Evolutionary conservation across 768 basidiomycete genomes (phyloP).

Genomic region (Leucocoprinus birnbaumii): DNA sequence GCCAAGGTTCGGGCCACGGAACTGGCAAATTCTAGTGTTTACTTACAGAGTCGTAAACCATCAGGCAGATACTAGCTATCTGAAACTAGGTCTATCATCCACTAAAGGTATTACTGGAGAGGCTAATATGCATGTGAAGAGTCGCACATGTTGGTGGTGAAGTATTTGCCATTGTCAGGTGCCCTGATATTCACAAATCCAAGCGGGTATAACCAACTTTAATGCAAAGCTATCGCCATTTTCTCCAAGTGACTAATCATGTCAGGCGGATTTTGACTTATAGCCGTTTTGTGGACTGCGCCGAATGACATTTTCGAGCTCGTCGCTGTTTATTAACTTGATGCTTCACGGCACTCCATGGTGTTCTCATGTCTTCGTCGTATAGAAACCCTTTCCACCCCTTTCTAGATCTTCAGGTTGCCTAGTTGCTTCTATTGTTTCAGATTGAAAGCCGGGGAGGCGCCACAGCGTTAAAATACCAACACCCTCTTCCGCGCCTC

Average conservation of each 20-base stretch:
- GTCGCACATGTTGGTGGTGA: too few species aligned
- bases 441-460: not conserved
- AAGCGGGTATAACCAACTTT: not conserved
- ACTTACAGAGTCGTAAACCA: too few species aligned
- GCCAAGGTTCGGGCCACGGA: too few species aligned
- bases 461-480: not conserved
- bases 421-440: conserved; percentile 1
- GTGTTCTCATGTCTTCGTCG: conserved; percentile 1
- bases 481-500: too few species aligned
- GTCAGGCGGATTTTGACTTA: conserved; percentile 7
- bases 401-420: not conserved
- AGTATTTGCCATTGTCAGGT: not conserved
- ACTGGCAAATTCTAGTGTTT: too few species aligned
- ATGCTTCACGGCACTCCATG: not conserved
- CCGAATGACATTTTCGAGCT: not conserved
- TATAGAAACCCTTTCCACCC: not conserved
- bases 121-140: too few species aligned
- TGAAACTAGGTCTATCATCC: too few species aligned
- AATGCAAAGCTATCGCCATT: not conserved
- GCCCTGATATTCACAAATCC: not conserved
- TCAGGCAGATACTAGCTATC: too few species aligned
- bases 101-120: too few species aligned
- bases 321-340: not conserved
- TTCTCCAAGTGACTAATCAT: not conserved
- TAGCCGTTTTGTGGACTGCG: not conserved